These are phyloP conservation scores for Cryptococcus jaspeensis DNA, from an alignment of 1,284 basidiomycete genomes.

Conservation along the genomic window DNA sequence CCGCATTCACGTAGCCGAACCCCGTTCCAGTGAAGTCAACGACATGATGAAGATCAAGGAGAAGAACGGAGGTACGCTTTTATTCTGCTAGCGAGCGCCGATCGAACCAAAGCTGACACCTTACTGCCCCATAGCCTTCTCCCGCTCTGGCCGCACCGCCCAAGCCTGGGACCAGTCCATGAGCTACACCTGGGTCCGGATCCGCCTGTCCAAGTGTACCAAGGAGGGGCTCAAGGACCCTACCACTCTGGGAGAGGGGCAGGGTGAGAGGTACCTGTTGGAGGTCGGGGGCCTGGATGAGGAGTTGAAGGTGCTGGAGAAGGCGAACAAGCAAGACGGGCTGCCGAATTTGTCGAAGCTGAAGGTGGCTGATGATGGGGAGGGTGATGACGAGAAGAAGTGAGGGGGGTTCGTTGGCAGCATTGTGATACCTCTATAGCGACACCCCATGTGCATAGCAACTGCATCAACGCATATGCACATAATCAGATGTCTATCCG, in stretches of 20 bases:
- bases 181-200: slow-evolving; percentile 8
- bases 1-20: background rate
- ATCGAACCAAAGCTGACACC: no score
- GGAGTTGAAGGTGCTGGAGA: slow-evolving; percentile 4
- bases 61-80: slow-evolving; percentile 3
- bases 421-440: background rate
- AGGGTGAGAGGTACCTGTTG: slow-evolving; percentile 12
- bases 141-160: slow-evolving; percentile 4
- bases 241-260: background rate
- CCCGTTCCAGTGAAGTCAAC: slow-evolving; percentile 4
- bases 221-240: slow-evolving; percentile 2
- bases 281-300: slow-evolving; percentile 6
- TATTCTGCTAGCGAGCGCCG: no score
- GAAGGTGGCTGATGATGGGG: background rate
- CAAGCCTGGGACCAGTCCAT: slow-evolving; percentile 10
- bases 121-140: no score
- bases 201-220: background rate
- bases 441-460: background rate
- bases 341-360: background rate
- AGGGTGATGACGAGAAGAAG: background rate
- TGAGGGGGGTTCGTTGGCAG: no score
- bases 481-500: slow-evolving; percentile 1
- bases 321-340: background rate
- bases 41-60: slow-evolving; percentile 12
- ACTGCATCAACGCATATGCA: background rate